Conservation (phyloP, 805 yeast genomes). For the Ogataea zsoltii region DNA sequence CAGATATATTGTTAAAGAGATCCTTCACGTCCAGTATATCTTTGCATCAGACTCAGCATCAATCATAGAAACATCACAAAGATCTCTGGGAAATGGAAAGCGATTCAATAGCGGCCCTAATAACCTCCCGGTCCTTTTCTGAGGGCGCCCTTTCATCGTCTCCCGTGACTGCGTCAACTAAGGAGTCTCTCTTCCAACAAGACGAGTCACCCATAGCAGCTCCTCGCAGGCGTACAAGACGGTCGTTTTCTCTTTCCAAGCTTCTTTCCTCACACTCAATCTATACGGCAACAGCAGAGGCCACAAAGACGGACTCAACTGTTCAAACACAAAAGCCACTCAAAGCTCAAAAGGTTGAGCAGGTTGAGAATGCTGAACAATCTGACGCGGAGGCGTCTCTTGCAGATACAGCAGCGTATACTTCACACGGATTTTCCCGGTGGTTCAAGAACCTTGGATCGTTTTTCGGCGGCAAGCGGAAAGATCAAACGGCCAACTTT, state of each 20-base stretch:
- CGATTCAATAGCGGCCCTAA: neutral
- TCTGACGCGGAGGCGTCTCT: too few species aligned
- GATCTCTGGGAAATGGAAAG: neutral
- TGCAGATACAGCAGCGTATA: too few species aligned
- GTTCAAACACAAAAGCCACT: neutral
- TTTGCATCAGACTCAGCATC: neutral
- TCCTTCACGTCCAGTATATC: neutral
- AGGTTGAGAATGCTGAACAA: too few species aligned
- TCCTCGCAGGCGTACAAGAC: constrained; percentile 1
- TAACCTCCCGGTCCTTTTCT: constrained; percentile 1
- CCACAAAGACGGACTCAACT: neutral
- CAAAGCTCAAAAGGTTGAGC: neutral
- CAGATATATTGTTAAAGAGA: neutral
- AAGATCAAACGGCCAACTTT: neutral
- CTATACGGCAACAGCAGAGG: neutral
- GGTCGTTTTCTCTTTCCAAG: constrained; percentile 13
- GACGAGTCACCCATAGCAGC: neutral
- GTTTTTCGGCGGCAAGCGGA: constrained; percentile 8
- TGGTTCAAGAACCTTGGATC: constrained; percentile 7
- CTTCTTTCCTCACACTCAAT: constrained; percentile 4
- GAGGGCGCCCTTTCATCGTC: constrained; percentile 3
- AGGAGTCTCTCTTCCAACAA: neutral
- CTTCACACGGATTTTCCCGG: constrained; percentile 7
- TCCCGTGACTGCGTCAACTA: constrained; percentile 2
- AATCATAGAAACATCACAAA: neutral